Conservation (phyloP, 257 asterid genomes). For the Nicotiana benthamiana region DNA sequence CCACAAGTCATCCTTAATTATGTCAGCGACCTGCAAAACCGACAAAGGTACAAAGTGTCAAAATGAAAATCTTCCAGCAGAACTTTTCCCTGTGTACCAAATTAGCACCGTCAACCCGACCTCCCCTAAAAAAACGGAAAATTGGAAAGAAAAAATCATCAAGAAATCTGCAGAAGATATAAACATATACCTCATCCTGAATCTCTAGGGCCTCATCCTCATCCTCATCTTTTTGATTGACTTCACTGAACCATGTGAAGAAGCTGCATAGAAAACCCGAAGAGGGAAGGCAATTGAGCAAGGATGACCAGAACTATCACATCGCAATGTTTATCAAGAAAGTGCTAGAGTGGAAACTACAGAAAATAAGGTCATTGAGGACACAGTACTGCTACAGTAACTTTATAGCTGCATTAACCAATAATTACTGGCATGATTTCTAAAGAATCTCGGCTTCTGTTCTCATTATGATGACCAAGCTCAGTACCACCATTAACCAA, state of each 20-base stretch:
- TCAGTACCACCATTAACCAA: not conserved
- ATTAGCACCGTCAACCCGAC: not conserved
- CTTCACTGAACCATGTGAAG: constrained; percentile 69
- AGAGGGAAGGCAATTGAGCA: not conserved
- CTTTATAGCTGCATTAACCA: not conserved
- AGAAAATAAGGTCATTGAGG: not conserved
- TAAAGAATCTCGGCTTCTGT: not conserved
- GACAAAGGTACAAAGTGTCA: not conserved
- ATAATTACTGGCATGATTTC: not conserved
- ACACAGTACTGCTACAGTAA: not conserved
- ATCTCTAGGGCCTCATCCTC: constrained; percentile 38
- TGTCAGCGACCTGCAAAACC: constrained; percentile 39
- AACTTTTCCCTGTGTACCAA: not conserved
- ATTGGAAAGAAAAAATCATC: not conserved
- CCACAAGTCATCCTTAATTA: constrained; percentile 64
- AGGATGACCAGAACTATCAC: not conserved
- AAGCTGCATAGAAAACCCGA: constrained; percentile 49
- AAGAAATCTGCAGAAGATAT: not conserved
- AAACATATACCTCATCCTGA: constrained; percentile 69
- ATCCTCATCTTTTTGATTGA: constrained; percentile 52
- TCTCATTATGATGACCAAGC: not conserved
- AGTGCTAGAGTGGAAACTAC: not conserved
- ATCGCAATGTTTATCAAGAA: not conserved
- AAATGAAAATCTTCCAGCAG: not conserved
- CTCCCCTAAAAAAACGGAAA: not conserved